phyloP scores from a whole-genome alignment of 2,329 filamentous ascomycete genomes.

The Xylariomycetidae sp. region DNA sequence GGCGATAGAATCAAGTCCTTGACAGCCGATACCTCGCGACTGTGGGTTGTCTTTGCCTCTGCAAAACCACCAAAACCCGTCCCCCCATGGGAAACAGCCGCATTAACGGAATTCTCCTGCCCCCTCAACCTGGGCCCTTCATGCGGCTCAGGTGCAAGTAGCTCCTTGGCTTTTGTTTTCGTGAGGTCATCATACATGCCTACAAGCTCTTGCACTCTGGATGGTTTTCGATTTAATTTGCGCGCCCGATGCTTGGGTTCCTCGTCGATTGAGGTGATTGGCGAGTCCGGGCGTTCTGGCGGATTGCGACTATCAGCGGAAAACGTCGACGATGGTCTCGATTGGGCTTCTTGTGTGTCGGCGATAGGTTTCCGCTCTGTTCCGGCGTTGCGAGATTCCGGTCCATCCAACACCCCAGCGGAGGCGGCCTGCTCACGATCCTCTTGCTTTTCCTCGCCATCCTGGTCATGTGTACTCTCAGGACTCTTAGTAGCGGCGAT shows the following conservation, averaged over 20 bases:
- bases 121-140: no score
- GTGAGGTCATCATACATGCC: constrained; percentile 43
- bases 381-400: constrained; percentile 3
- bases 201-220: constrained; percentile 46
- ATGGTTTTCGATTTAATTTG: constrained; percentile 24
- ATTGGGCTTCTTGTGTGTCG: constrained; percentile 14
- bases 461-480: no score
- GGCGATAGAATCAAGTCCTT: no score
- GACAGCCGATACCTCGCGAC: no score
- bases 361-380: constrained; percentile 6
- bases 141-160: constrained; percentile 8
- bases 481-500: no score
- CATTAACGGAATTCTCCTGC: no score
- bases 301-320: constrained; percentile 23
- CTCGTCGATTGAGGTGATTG: constrained; percentile 40
- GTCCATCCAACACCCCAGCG: no score
- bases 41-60: constrained; percentile 15
- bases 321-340: constrained; percentile 22
- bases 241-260: constrained; percentile 24
- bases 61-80: constrained; percentile 25
- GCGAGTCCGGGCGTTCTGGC: constrained; percentile 33
- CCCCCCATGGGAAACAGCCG: no score
- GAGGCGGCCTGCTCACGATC: no score
- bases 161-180: constrained; percentile 23
- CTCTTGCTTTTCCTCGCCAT: no score